Evolutionary conservation across 352 stramenopile genomes (phyloP).

Genomic region (Pythium guiyangense): DNA sequence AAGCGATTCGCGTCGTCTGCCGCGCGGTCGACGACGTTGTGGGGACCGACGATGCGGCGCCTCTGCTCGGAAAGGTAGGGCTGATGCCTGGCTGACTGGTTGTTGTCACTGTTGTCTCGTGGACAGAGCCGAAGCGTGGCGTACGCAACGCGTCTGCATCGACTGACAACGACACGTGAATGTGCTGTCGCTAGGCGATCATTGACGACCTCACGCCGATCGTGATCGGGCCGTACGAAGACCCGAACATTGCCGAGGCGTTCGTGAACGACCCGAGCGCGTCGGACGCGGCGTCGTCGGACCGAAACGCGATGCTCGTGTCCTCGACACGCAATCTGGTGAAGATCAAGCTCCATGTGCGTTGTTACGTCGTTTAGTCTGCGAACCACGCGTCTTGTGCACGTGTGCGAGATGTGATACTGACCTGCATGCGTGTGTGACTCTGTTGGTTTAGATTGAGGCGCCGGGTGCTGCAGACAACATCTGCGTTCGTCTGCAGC

Average conservation of each 20-base stretch:
- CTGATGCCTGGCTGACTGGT: too few relatives aligned
- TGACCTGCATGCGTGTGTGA: too few relatives aligned
- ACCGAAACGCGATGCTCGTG: constrained; percentile 51
- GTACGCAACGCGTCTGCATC: background rate
- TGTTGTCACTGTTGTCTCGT: background rate
- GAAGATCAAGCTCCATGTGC: constrained; percentile 49
- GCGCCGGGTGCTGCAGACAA: background rate
- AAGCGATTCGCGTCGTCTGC: constrained; percentile 61
- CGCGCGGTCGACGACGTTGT: constrained; percentile 7
- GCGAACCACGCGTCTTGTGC: too few relatives aligned
- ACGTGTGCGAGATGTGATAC: background rate
- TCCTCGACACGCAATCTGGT: constrained; percentile 42
- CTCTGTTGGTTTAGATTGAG: constrained; percentile 18
- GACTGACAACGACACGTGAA: background rate
- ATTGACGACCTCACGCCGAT: constrained; percentile 60
- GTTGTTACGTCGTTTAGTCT: background rate
- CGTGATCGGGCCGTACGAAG: constrained; percentile 73
- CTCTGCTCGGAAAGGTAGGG: constrained; percentile 24
- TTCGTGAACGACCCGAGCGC: constrained; percentile 34
- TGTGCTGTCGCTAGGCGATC: constrained; percentile 19
- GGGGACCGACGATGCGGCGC: background rate
- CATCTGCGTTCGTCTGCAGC: constrained; percentile 37
- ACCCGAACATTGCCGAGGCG: constrained; percentile 73
- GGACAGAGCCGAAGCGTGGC: too few relatives aligned
- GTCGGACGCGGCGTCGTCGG: constrained; percentile 10